A percentile compares a stretch with the other conserved stretches of the same genome.
Evolutionary conservation across 345 rosid genomes (phyloP).

Genomic region (Pseudoturritis turrita): DNA sequence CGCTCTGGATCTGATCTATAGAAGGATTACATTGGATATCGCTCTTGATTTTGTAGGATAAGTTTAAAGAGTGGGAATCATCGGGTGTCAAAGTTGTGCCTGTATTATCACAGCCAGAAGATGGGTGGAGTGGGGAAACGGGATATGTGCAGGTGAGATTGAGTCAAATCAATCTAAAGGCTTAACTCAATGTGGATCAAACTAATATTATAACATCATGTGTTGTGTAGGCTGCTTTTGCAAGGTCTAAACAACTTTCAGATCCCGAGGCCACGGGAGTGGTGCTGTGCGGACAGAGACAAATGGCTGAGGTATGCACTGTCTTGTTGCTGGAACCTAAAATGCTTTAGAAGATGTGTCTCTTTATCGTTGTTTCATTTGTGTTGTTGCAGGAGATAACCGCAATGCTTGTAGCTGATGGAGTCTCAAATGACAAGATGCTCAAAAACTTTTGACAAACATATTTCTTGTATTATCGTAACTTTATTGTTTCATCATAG

Average conservation of each 20-base stretch:
- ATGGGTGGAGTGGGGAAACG: constrained; percentile 76
- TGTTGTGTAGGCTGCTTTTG: constrained; percentile 74
- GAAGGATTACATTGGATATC: neutral
- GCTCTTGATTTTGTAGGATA: constrained; percentile 48
- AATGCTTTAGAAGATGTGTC: neutral
- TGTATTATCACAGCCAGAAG: constrained; percentile 84
- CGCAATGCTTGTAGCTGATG: constrained; percentile 67
- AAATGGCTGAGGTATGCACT: constrained; percentile 83
- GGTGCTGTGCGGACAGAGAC: constrained; percentile 89
- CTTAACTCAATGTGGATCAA: neutral
- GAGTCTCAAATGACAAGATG: constrained; percentile 65
- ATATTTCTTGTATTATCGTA: constrained; percentile 12
- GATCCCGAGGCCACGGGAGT: constrained; percentile 63
- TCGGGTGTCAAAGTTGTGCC: constrained; percentile 82
- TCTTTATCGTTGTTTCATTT: neutral
- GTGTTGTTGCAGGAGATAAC: constrained; percentile 70
- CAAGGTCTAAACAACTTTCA: constrained; percentile 55
- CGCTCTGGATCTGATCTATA: neutral
- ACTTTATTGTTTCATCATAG: constrained; percentile 1
- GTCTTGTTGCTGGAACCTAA: neutral
- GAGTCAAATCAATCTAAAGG: neutral
- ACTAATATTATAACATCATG: neutral
- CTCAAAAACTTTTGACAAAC: constrained; percentile 75
- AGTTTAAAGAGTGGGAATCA: constrained; percentile 87
- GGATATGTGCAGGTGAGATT: constrained; percentile 82